phyloP scores from a whole-genome alignment of 495 filamentous ascomycete species.

The Xylaria castorea region DNA sequence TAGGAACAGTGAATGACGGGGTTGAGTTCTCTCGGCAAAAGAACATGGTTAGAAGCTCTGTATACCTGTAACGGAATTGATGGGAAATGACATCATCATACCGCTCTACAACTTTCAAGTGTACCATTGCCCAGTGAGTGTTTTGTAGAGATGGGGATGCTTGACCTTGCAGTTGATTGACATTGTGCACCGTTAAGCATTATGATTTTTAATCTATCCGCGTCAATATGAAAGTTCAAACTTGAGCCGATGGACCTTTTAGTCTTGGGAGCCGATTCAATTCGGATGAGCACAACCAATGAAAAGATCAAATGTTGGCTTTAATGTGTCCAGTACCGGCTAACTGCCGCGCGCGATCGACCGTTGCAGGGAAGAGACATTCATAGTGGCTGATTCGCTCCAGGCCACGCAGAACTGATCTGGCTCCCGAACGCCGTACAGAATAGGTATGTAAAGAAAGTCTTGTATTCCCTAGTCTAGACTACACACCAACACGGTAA shows the following conservation, averaged over 20 bases:
- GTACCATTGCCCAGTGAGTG: neutral
- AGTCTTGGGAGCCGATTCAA: neutral
- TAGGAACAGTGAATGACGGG: neutral
- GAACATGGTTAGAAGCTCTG: conserved; percentile 2
- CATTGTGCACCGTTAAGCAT: neutral
- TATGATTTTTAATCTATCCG: neutral
- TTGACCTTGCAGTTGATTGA: neutral
- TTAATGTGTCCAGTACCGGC: conserved; percentile 1
- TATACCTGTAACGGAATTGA: neutral
- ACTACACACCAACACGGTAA: neutral
- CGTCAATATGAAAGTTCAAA: neutral
- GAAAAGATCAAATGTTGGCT: neutral
- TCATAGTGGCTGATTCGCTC: conserved; percentile 8
- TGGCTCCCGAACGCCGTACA: neutral
- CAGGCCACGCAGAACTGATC: neutral
- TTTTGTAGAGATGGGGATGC: neutral
- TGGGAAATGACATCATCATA: neutral
- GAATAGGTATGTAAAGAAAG: neutral
- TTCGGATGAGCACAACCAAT: neutral
- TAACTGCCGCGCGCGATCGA: conserved; percentile 16
- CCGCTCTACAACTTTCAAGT: neutral
- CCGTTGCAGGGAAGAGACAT: neutral
- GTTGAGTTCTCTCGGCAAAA: neutral
- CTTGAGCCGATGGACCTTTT: neutral
- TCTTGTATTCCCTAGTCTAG: neutral